These are phyloP conservation scores for Apiospora koreana DNA, from an alignment of 2,329 filamentous ascomycete species.

Conservation along the genomic window DNA sequence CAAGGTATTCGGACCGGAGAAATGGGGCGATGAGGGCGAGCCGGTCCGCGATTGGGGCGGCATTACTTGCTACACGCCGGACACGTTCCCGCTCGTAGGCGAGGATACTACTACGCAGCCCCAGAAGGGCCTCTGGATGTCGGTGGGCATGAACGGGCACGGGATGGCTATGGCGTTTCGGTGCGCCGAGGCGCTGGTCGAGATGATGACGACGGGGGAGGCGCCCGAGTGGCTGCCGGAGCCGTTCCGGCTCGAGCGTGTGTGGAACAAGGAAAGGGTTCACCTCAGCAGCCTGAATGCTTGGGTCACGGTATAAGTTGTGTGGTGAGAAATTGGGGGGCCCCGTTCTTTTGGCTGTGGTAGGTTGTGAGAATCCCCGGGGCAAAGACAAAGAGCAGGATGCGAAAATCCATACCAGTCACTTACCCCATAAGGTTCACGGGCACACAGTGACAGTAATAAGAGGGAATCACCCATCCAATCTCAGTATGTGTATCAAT, in stretches of 20 bases:
- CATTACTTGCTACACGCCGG: conserved; percentile 17
- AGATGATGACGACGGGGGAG: conserved; percentile 14
- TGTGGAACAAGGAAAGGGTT: conserved; percentile 9
- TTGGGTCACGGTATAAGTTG: not conserved
- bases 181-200: conserved; percentile 15
- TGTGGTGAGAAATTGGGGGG: not conserved
- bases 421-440: not conserved
- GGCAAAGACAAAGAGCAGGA: not conserved
- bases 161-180: conserved; percentile 16
- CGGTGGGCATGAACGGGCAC: conserved; percentile 17
- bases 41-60: conserved; percentile 13
- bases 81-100: conserved; percentile 14
- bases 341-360: not conserved
- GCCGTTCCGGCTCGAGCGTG: conserved; percentile 15
- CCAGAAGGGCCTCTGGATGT: conserved; percentile 14
- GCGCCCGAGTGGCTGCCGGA: conserved; percentile 15
- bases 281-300: not conserved
- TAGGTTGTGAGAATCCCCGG: not conserved
- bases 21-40: conserved; percentile 13
- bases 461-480: not conserved
- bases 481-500: not conserved
- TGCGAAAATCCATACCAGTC: not conserved
- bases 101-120: not conserved
- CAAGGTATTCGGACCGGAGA: conserved; percentile 6
- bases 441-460: not conserved